Evolutionary conservation across 2,329 filamentous ascomycete genomes (phyloP), one percentile per base, ranked within the genome.

Genomic region (Metarhizium rileyi): DNA sequence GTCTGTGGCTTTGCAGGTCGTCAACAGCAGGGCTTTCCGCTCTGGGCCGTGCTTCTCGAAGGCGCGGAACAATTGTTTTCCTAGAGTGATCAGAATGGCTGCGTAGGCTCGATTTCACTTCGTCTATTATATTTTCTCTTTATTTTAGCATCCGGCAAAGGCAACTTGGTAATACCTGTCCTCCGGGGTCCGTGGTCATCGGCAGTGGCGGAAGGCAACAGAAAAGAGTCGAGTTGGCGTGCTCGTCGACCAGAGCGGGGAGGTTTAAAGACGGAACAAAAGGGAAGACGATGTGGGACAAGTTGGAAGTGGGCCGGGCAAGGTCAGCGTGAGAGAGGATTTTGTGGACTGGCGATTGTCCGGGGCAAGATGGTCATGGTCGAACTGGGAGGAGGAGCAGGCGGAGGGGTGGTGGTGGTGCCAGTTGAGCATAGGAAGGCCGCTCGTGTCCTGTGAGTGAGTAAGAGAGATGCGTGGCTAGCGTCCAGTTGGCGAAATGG

Each of bases 281-380:
- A 47, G 22, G 14, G 35, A 30, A 20, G 47, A 27, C 18, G 12
- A 35, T n/a, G 47, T 36, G 47, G 47, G 41, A 49, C 38, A 49
- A 43, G 28, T 27, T n/a, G 36, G 25, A 20, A 18, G 41, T 36
- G 47, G 47, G 41, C 20, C 18, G 40, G 22, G 45, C 14, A 47
- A 12, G 33, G 23, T 8, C 22, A 41, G 30, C 23, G 44, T 38
- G 14, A 33, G 30, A 33, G 16, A 33, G 30, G 28, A 43, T 18
- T 28, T 23, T 26, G 45, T 43, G 36, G 50, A 44, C 46, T 36
- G 25, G 35, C 10, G 33, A 42, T 7, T 47, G 48, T 51, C 42
- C 36, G 46, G 50, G 50, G 46, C 26, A 42, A 16, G 22, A 18
- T 25, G 22, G 38, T 42, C 18, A 42, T 18, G n/a, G 33, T 18